Base-by-base conservation (phyloP, 441 rosid genomes). In the Euphorbia corollata region DNA sequence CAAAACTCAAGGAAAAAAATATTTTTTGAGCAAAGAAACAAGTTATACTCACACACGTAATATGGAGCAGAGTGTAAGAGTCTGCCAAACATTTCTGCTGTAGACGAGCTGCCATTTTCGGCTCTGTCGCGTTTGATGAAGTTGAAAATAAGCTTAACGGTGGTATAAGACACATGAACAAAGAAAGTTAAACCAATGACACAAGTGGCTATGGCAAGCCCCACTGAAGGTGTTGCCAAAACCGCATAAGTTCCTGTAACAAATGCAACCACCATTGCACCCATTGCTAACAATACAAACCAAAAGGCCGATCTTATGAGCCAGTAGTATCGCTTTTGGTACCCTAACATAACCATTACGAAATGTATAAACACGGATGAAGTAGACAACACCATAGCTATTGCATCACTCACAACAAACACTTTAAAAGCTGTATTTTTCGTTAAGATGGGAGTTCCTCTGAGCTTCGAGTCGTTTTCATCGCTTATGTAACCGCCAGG, bases 111-210 rank as follows among this genome's bases (percentile, higher is more conserved):
- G 11, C 11, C 15, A 13, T 43, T 43, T 43, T 43, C 48, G 11
- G 11, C 15, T 43, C 16, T 43, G 13, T 43, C 48, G 1, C 16
- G 48, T 43, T 43, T 43, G 48, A 43, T 43, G 48, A 43, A 43
- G 16, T 43, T 16, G 15, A 43, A 10, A 43, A 43, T 43, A 43
- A 51, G 22, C 23, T 18, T 51, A n/a, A 5, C 0, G 56, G 22
- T n/a, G 11, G 23, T 2, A 6, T 51, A 51, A 51, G 22, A 18
- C 8, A 19, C 56, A 4, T 51, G 22, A 19, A 64, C 0, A 7
- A 64, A 64, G 59, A 64, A 64, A 19, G 19, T 19, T 4, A 64
- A 10, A 7, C 58, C 59, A n/a, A 64, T 64, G 8, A 64, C 9
- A 64, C 58, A 50, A 34, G 32, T n/a, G 18, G n/a, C 12, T 19